These are phyloP conservation scores for Tulasnella sp. DNA, from an alignment of 768 basidiomycete genomes.

Conservation along the genomic window DNA sequence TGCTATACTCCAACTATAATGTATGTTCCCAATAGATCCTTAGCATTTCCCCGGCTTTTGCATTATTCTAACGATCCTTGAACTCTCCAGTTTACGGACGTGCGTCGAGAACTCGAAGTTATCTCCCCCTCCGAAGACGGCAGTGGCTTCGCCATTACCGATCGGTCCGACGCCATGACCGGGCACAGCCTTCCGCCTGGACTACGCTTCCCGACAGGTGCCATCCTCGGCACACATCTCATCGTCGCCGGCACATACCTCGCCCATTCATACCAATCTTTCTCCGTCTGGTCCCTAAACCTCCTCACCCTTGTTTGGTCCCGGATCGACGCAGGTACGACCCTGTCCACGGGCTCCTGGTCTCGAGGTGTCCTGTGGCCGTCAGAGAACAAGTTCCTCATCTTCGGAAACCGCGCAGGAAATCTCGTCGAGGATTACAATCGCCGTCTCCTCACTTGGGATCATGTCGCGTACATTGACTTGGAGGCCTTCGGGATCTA, in stretches of 20 bases:
- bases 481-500: slow-evolving; percentile 95
- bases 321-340: slow-evolving; percentile 78
- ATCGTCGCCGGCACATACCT: slow-evolving; percentile 95
- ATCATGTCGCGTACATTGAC: slow-evolving; percentile 82
- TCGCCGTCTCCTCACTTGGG: slow-evolving; percentile 79
- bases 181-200: slow-evolving; percentile 77
- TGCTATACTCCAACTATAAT: slow-evolving; percentile 93
- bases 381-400: slow-evolving; percentile 70
- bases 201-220: slow-evolving; percentile 90
- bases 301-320: slow-evolving; percentile 73
- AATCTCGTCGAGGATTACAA: slow-evolving; percentile 91
- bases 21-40: slow-evolving; percentile 33
- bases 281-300: slow-evolving; percentile 94
- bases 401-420: slow-evolving; percentile 82
- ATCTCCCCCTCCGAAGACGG: slow-evolving; percentile 56
- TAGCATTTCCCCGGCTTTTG: background rate
- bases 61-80: background rate
- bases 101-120: slow-evolving; percentile 88
- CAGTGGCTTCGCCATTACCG: slow-evolving; percentile 63
- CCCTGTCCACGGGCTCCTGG: slow-evolving; percentile 84
- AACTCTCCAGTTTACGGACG: slow-evolving; percentile 67
- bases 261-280: slow-evolving; percentile 86
- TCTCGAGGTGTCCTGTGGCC: slow-evolving; percentile 85
- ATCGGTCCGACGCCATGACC: slow-evolving; percentile 70
- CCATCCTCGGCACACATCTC: slow-evolving; percentile 79